Base-by-base conservation (phyloP, 495 filamentous ascomycete species). In the Bombardia bombarda region DNA sequence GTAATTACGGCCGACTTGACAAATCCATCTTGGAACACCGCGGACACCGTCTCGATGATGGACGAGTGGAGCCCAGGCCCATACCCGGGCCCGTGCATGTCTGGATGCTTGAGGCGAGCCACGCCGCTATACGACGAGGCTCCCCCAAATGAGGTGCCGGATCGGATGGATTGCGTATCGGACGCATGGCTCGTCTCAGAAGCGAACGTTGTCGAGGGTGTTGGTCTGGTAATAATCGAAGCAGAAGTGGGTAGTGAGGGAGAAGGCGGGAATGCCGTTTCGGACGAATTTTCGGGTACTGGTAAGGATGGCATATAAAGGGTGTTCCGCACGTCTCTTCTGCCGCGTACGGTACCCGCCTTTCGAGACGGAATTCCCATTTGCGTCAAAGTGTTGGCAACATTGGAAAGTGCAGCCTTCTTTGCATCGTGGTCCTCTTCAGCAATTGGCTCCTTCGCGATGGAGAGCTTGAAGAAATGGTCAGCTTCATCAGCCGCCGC, bases 341-440 rank as follows among this genome's bases (percentile, higher is more conserved):
- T 82, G 35, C 93, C 90, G 41, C 92, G 79, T 31, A 95, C 70
- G 6, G 90, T 95, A 12, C 86, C 83, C 14, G 73, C 61, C 61
- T 82, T 86, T 30, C 84, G 70, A 51, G 74, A 69, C 13, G 82
- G 79, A 33, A 77, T 53, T 52, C 70, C 73, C 73, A 69, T 61
- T 47, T 61, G 61, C 1, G 63, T 65, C 19, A 99, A 68, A 9
- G 87, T 86, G 55, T 85, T 89, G n/a, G 90, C 88, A 53, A 95
- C 87, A 50, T 84, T 90, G 33, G 89, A 86, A 56, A 96, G 71
- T 1, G 93, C 92, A 32, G 85, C 83, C 38, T 68, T 63, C 61
- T 92, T 81, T 2, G 87, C 87, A 59, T 94, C 87, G 42, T 73
- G 79, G 50, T 90, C 86, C 58, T 97, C 92, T 63, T 98, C 92